Base-by-base conservation (phyloP, 1,139 yeast genomes). In the Suhomyces taliae region DNA sequence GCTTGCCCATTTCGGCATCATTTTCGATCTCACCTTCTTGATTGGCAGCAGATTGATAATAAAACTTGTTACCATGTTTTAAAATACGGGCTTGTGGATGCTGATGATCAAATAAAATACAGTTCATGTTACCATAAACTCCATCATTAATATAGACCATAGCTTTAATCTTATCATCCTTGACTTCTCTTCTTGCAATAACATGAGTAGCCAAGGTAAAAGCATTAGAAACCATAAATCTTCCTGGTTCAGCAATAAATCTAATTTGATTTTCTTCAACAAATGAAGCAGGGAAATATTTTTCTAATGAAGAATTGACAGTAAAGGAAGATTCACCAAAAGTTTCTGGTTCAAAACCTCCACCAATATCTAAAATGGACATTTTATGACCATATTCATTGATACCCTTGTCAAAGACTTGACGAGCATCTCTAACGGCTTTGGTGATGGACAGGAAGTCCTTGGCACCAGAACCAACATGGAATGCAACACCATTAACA, bases 171-270 rank as follows among this genome's bases (percentile, higher is more conserved):
- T 50, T 57, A 26, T 47, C 83, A 79, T 81, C 44, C 68, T 62
- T 40, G 53, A 71, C 60, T 43, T 75, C 76, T 53, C 98, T 81
- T 55, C 88, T 83, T 26, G 96, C 97, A 66, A 90, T 90, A 32
- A 93, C 85, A 62, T 88, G 83, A 27, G 90, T 74, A 3, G 91
- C 96, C 59, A 93, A 75, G 6, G 96, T 87, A 66, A 91, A 90
- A 6, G 96, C 95, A 45, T 83, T 72, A 7, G 96, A 87, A 32
- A 87, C 95, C 73, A 90, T 82, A 63, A 85, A 91, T 54, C 99
- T 79, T 47, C 99, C 99, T 6, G 97, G 96, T 65, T 93, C 99
- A 26, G 97, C 96, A 65, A 93, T 87, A 52, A 90, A 72, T 36
- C 72, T 65, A 47, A 90, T 75, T 7, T 70, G 64, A 37, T 65